These are phyloP conservation scores for Pogostemon cablin DNA, from an alignment of 257 asterid genomes.

Conservation along the genomic window DNA sequence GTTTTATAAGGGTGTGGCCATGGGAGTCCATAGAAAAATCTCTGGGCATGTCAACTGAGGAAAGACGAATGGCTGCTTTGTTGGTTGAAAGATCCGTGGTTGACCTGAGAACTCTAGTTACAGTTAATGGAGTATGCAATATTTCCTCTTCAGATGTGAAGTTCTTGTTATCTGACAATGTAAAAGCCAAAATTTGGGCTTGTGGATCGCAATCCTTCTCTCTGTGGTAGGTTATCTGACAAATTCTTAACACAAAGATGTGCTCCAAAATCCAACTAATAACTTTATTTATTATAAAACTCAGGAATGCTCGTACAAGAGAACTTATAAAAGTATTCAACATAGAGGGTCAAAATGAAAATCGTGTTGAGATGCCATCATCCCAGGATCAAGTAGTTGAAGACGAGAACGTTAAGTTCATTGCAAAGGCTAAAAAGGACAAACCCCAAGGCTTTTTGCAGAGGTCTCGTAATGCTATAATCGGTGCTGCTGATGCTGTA, in stretches of 20 bases:
- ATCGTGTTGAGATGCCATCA: constrained; percentile 69
- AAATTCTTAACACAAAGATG: neutral
- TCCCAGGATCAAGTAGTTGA: constrained; percentile 64
- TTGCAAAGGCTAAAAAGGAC: constrained; percentile 72
- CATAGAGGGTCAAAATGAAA: constrained; percentile 84
- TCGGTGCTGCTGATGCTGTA: constrained; percentile 94
- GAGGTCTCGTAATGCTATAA: constrained; percentile 82
- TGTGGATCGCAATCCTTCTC: constrained; percentile 74
- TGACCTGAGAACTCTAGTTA: constrained; percentile 80
- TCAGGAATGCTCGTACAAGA: constrained; percentile 84
- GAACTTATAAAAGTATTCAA: constrained; percentile 82
- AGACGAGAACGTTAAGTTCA: constrained; percentile 70
- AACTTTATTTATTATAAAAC: constrained; percentile 20
- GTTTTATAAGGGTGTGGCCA: constrained; percentile 75
- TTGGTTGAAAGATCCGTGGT: constrained; percentile 71
- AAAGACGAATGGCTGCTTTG: constrained; percentile 81
- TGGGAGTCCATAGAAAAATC: constrained; percentile 84
- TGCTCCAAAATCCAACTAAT: neutral
- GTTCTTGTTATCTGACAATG: constrained; percentile 63
- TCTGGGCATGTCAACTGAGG: constrained; percentile 66
- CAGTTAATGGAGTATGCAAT: constrained; percentile 80
- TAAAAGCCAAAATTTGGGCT: constrained; percentile 79
- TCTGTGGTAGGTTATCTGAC: constrained; percentile 53
- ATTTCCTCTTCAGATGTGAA: constrained; percentile 82
- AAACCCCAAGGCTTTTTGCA: constrained; percentile 80